Evolutionary conservation across 2,329 filamentous ascomycete genomes (phyloP).

Genomic region (Chaetomiaceae sp.): DNA sequence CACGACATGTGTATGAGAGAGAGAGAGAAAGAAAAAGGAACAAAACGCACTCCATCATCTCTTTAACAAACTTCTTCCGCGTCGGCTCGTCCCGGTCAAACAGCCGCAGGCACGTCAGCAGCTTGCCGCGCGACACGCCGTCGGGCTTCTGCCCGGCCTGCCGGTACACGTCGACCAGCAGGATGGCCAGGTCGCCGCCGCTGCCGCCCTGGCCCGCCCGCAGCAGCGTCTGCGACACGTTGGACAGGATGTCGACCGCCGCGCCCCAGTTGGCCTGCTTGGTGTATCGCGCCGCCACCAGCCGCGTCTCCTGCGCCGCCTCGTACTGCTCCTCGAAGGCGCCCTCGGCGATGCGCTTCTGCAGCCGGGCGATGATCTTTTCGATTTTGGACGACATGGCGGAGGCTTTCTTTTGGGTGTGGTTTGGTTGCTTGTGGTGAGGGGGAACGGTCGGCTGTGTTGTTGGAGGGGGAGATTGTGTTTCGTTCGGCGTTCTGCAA

Average conservation of each 20-base stretch:
- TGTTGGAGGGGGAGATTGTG: too few relatives aligned
- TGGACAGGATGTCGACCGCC: slow-evolving; percentile 80
- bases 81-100: slow-evolving; percentile 83
- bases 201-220: slow-evolving; percentile 91
- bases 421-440: background rate
- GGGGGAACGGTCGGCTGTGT: too few relatives aligned
- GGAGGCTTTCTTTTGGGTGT: background rate
- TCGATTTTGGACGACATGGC: slow-evolving; percentile 42
- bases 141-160: slow-evolving; percentile 78
- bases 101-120: slow-evolving; percentile 73
- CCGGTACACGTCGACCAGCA: slow-evolving; percentile 86
- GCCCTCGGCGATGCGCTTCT: slow-evolving; percentile 70
- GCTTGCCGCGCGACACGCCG: slow-evolving; percentile 64
- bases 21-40: slow-evolving; percentile 16
- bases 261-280: slow-evolving; percentile 80
- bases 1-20: too few relatives aligned
- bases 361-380: slow-evolving; percentile 61
- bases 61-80: slow-evolving; percentile 84
- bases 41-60: slow-evolving; percentile 67
- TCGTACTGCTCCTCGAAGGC: slow-evolving; percentile 58
- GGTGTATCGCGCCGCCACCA: slow-evolving; percentile 89
- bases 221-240: slow-evolving; percentile 78
- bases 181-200: slow-evolving; percentile 81
- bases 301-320: slow-evolving; percentile 95
- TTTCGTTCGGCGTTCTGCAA: too few relatives aligned